Percentiles rank a stretch among this genome's conserved stretches.
Evolutionary conservation across 2,329 filamentous ascomycete species (phyloP).

Genomic region (Neobulgaria alba): DNA sequence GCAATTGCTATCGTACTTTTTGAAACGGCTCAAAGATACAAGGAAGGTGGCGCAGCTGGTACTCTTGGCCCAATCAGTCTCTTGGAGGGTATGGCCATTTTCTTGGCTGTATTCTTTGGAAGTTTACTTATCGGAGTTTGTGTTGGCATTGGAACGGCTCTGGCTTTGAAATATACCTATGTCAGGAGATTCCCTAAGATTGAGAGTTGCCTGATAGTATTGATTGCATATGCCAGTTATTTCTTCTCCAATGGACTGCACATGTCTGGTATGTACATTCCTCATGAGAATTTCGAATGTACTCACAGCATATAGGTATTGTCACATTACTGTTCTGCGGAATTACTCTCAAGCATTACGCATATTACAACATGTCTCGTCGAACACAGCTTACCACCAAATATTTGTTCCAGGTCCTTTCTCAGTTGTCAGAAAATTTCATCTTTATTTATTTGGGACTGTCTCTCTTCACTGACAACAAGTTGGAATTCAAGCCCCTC

Average conservation of each 20-base stretch:
- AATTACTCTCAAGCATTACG: slow-evolving; percentile 97
- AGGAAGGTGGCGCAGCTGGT: slow-evolving; percentile 58
- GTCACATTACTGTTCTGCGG: slow-evolving; percentile 95
- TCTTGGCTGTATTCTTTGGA: slow-evolving; percentile 92
- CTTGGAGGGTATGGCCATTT: slow-evolving; percentile 86
- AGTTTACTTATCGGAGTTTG: slow-evolving; percentile 82
- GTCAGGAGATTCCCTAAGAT: slow-evolving; percentile 90
- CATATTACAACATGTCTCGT: slow-evolving; percentile 99
- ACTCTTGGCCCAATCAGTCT: slow-evolving; percentile 72
- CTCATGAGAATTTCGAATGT: neutral
- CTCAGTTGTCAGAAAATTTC: slow-evolving; percentile 96
- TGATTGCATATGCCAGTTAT: slow-evolving; percentile 94
- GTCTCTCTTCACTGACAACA: slow-evolving; percentile 85
- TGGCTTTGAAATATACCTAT: slow-evolving; percentile 90
- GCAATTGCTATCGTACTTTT: slow-evolving; percentile 98
- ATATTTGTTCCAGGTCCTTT: slow-evolving; percentile 90
- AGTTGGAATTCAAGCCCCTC: slow-evolving; percentile 83
- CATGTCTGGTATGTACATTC: slow-evolving; percentile 71
- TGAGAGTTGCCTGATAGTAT: slow-evolving; percentile 86
- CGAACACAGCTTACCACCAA: slow-evolving; percentile 96
- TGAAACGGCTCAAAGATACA: slow-evolving; percentile 92
- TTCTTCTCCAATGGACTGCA: slow-evolving; percentile 95
- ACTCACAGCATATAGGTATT: slow-evolving; percentile 40
- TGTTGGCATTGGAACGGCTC: slow-evolving; percentile 77
- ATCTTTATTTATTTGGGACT: slow-evolving; percentile 98